phyloP scores from a whole-genome alignment of 2,329 filamentous ascomycete species.

The Aureobasidium uvarum region DNA sequence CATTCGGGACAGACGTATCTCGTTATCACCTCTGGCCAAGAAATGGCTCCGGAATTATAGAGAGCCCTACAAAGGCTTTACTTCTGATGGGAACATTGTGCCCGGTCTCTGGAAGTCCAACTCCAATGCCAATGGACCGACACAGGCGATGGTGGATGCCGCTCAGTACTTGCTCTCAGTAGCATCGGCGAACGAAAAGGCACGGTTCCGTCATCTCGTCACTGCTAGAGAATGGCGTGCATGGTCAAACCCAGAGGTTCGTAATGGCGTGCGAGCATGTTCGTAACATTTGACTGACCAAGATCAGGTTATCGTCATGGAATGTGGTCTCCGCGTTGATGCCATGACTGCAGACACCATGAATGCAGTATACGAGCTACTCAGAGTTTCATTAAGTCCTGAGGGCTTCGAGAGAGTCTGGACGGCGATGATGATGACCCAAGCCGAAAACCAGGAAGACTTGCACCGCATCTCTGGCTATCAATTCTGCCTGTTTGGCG shows the following conservation, averaged over 20 bases:
- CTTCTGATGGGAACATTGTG: slow-evolving; percentile 56
- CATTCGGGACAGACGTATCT: slow-evolving; percentile 28
- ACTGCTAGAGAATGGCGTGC: slow-evolving; percentile 70
- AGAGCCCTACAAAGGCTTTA: slow-evolving; percentile 69
- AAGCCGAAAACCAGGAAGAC: slow-evolving; percentile 50
- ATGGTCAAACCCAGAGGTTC: slow-evolving; percentile 63
- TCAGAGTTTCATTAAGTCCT: slow-evolving; percentile 60
- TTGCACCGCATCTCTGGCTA: slow-evolving; percentile 45
- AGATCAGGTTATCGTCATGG: slow-evolving; percentile 57
- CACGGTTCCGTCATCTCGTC: slow-evolving; percentile 57
- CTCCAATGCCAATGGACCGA: slow-evolving; percentile 43
- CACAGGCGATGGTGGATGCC: slow-evolving; percentile 55
- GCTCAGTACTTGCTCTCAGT: slow-evolving; percentile 35
- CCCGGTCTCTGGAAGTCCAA: slow-evolving; percentile 32
- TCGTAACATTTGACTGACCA: background rate
- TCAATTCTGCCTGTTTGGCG: slow-evolving; percentile 69
- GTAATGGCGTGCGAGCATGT: background rate
- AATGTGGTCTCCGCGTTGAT: slow-evolving; percentile 66
- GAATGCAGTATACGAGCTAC: slow-evolving; percentile 54
- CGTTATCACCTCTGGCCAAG: slow-evolving; percentile 33
- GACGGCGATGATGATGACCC: slow-evolving; percentile 70
- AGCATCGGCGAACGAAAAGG: slow-evolving; percentile 52
- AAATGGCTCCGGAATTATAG: slow-evolving; percentile 39
- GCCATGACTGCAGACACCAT: slow-evolving; percentile 52
- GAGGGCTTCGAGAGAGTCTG: slow-evolving; percentile 69